These are phyloP conservation scores for Penicillium sp. DNA, from an alignment of 2,329 filamentous ascomycete genomes.

Conservation along the genomic window DNA sequence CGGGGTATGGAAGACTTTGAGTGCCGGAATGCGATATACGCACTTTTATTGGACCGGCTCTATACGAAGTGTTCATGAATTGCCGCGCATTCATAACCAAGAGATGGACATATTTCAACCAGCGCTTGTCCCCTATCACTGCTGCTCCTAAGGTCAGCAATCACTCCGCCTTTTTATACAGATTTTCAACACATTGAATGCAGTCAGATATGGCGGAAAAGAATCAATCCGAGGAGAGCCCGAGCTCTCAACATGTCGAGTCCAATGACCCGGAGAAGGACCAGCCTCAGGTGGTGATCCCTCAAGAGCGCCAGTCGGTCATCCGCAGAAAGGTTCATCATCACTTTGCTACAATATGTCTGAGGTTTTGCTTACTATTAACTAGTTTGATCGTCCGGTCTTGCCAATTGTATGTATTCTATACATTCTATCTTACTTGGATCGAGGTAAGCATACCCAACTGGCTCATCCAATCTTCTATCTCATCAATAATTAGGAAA, in stretches of 20 bases:
- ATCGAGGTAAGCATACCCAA: conserved; percentile 14
- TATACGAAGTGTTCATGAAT: not conserved
- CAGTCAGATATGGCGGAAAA: not conserved
- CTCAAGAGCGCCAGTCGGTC: conserved; percentile 9
- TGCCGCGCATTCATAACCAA: not conserved
- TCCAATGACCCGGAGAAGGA: not conserved
- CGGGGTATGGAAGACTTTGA: not conserved
- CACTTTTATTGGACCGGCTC: not conserved
- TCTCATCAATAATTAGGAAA: conserved; percentile 7
- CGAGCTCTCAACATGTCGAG: conserved; percentile 9
- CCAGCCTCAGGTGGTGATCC: not conserved
- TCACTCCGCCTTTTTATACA: not conserved
- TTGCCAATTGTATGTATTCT: conserved; percentile 26
- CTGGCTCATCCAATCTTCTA: not conserved
- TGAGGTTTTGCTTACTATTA: not conserved
- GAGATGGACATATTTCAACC: not conserved
- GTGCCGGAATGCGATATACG: not conserved
- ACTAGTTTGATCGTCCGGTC: conserved; percentile 9
- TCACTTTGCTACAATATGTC: not conserved
- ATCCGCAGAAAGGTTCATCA: conserved; percentile 16
- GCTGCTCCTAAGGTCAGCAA: not conserved
- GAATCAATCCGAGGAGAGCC: not conserved
- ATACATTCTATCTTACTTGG: conserved; percentile 26
- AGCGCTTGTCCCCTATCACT: not conserved
- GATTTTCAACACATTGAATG: not conserved